Evolutionary conservation across 1,139 yeast species (phyloP), one percentile per base, ranked within the genome.

Genomic region (Magnusiomyces sp.): DNA sequence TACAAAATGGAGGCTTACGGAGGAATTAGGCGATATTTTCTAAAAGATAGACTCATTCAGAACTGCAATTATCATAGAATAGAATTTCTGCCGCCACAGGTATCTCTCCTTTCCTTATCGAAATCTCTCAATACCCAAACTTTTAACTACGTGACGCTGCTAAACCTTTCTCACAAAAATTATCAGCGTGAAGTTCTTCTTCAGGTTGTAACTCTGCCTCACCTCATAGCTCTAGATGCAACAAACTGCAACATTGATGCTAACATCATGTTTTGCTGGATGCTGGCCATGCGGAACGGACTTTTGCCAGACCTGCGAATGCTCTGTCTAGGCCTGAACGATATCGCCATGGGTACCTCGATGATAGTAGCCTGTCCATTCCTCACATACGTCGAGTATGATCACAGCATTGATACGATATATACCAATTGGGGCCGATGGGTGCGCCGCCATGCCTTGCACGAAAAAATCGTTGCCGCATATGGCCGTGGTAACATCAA

Each of bases 201-300:
- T 11, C 45, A 42, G 4, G 6, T 42, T 2, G 33, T 42, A 3
- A 42, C 45, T 2, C 23, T 42, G 3, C 45, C 45, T 9, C 45
- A 42, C 19, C 23, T 42, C 4, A 33, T 42, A 11, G 45, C 39
- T 3, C 23, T 42, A 11, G 45, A 42, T 13, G 29, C 33, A 29
- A 32, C 45, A 31, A 38, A 17, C 14, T 19, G 34, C 16, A n/a
- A 29, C n/a, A 42, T 42, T 17, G 45, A 42, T 42, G 14, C 38
- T 2, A 42, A 42, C 29, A 42, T 42, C 17, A 3, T 42, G n/a
- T 42, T 42, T 32, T 42, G 45, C 39, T 42, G 45, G 45, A 42
- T 42, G 45, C n/a, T 42, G 23, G 45, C 45, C 16, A 42, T 42
- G 36, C 38, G 45, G 9, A 42, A 42, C 16, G 45, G 45, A 17